phyloP scores from a whole-genome alignment of 106 monocot species.

The Vanilla planifolia region DNA sequence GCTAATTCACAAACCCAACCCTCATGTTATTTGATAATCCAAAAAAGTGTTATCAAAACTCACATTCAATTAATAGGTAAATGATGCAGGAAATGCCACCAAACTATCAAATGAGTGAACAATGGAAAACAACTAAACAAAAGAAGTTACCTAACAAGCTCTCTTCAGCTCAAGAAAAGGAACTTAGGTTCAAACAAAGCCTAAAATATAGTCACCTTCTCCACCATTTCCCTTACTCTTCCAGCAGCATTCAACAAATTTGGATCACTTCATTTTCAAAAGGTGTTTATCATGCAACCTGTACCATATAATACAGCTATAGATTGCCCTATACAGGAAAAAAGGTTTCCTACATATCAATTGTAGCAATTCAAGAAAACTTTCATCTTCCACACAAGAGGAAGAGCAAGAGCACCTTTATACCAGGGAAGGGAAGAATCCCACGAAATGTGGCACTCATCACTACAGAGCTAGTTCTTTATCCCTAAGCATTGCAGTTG shows the following conservation, averaged over 20 bases:
- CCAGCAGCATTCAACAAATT: neutral
- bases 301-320: slow-evolving; percentile 1
- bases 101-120: too few relatives aligned
- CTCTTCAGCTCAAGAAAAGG: too few relatives aligned
- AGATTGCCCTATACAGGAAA: slow-evolving; percentile 7
- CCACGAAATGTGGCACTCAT: neutral
- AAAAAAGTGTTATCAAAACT: too few relatives aligned
- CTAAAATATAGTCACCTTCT: too few relatives aligned
- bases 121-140: too few relatives aligned
- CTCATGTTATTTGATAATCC: too few relatives aligned
- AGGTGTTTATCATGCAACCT: neutral
- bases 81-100: too few relatives aligned
- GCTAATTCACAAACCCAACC: too few relatives aligned
- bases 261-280: slow-evolving; percentile 4
- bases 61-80: too few relatives aligned
- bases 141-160: too few relatives aligned
- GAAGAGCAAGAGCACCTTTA: neutral
- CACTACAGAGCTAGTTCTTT: neutral
- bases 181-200: too few relatives aligned
- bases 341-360: neutral
- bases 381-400: neutral
- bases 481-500: neutral
- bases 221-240: neutral
- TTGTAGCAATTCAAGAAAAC: neutral
- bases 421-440: neutral